phyloP scores from a whole-genome alignment of 2,329 filamentous ascomycete species.

The Sclerotinia sclerotiorum region DNA sequence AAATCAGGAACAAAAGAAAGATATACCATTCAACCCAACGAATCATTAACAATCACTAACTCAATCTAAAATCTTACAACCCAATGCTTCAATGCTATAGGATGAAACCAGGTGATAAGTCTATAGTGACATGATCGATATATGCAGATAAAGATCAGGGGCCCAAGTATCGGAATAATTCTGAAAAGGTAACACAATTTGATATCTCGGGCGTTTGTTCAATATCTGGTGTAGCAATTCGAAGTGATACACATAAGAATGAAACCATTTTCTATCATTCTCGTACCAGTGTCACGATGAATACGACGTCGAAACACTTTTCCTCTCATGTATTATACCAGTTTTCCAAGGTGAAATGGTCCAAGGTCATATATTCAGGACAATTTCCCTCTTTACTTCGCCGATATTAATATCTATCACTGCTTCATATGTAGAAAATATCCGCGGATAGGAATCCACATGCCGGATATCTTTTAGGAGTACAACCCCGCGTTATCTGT shows the following conservation, averaged over 20 bases:
- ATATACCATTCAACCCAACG: not conserved
- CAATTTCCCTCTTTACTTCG: not conserved
- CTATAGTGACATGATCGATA: conserved; percentile 1
- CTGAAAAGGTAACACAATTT: not conserved
- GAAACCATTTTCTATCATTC: not conserved
- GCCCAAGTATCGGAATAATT: conserved; percentile 2
- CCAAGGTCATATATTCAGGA: not conserved
- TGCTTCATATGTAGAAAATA: not conserved
- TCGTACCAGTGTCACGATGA: conserved; percentile 7
- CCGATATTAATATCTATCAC: not conserved
- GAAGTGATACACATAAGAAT: not conserved
- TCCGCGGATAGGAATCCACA: not conserved
- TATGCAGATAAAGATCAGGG: conserved; percentile 11
- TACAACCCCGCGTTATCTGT: not conserved
- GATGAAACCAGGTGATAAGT: not conserved
- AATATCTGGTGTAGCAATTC: not conserved
- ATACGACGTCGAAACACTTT: not conserved
- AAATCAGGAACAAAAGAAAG: not conserved
- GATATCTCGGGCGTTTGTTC: not conserved
- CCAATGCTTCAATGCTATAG: not conserved
- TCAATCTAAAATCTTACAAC: not conserved
- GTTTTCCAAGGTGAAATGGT: not conserved
- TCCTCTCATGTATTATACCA: not conserved
- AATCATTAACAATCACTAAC: not conserved
- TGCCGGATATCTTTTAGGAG: not conserved